Base-by-base conservation (phyloP, 345 rosid species). In the Salix purpurea region DNA sequence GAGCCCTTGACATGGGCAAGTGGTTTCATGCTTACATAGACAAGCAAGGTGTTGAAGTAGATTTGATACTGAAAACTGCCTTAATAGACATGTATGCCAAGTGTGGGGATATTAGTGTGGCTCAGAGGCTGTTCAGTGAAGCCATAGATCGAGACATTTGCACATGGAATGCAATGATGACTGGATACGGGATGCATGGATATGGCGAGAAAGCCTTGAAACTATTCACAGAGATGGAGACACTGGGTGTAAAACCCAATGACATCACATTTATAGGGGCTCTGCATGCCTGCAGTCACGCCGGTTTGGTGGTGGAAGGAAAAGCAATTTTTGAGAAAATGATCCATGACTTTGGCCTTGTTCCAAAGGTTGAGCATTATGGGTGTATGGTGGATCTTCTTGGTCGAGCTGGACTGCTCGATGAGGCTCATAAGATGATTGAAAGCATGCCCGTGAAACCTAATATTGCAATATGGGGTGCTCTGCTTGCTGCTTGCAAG, bases 301-400 rank as follows among this genome's bases (percentile, higher is more conserved):
- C 85, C 23, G 90, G 92, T 19, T 70, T 86, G 82, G 88, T 88
- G 30, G 70, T 65, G 48, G 84, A 88, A 79, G 91, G 89, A n/a
- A 83, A 74, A 77, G 56, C 15, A 46, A 12, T 75, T 60, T 86
- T 88, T 62, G 24, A 75, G 34, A 80, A 77, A 68, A 84, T 89
- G 92, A 72, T 79, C 28, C 39, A 65, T 28, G 67, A 44, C 30
- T 73, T 52, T 67, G 78, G 50, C 60, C 71, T 85, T 69, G 78
- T 70, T 36, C 92, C 91, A 36, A 84, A 82, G 70, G 72, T 88
- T 46, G 87, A 89, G 78, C 92, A 89, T 75, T 86, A 86, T 44
- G 88, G 92, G 1, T 89, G 92, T 69, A 81, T 88, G 88, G 90
- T 88, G 24, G 91, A 86, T 80, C 85, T 89, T 74, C 86, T 86